These are phyloP conservation scores for Linum usitatissimum DNA, from an alignment of 345 rosid genomes.

Conservation along the genomic window DNA sequence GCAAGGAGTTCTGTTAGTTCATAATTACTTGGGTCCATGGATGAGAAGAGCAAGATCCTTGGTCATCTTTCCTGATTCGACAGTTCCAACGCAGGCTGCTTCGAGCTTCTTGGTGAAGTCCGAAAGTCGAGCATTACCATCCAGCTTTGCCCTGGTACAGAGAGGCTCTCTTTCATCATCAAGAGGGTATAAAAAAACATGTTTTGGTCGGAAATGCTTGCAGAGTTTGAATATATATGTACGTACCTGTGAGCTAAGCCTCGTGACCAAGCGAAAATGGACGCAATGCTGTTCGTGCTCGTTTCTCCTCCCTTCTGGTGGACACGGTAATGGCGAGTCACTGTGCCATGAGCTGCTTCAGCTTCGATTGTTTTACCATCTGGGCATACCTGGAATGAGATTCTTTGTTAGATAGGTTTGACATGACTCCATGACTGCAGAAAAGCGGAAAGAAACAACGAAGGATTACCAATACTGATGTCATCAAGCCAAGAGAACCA, in stretches of 20 bases:
- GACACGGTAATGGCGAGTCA: constrained; percentile 89
- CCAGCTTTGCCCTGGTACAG: constrained; percentile 70
- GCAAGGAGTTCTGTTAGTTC: constrained; percentile 4
- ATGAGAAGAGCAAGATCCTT: constrained; percentile 90
- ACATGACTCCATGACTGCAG: neutral
- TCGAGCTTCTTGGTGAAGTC: constrained; percentile 87
- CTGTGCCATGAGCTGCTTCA: constrained; percentile 98
- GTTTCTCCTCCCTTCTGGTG: constrained; percentile 99
- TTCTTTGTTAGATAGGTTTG: neutral
- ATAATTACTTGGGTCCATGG: constrained; percentile 64
- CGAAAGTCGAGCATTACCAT: constrained; percentile 60
- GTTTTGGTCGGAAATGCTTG: neutral
- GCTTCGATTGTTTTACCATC: constrained; percentile 99
- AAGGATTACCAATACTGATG: constrained; percentile 63
- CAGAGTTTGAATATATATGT: too few species aligned
- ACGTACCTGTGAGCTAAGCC: constrained; percentile 93
- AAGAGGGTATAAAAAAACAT: neutral
- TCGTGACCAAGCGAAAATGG: constrained; percentile 95
- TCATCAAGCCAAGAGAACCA: constrained; percentile 99
- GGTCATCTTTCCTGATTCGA: constrained; percentile 98
- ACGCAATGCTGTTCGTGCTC: constrained; percentile 98
- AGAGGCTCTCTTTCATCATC: neutral
- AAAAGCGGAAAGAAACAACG: too few species aligned
- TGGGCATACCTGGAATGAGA: constrained; percentile 70
- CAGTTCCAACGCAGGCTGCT: constrained; percentile 76